Evolutionary conservation across 2,329 filamentous ascomycete genomes (phyloP).

Genomic region (Colletotrichum higginsianum): DNA sequence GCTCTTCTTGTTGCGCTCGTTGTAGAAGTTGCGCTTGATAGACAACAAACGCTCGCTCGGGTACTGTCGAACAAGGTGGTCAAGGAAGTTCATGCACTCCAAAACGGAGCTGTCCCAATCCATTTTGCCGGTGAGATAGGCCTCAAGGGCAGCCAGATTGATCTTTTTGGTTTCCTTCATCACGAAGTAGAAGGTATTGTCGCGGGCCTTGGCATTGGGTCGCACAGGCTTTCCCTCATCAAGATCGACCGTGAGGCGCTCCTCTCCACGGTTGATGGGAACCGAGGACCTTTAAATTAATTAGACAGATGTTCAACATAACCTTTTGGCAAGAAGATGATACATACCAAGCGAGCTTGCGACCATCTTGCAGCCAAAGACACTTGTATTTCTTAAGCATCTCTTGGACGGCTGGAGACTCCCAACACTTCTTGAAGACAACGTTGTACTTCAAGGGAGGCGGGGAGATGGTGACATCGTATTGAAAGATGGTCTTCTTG

Average conservation of each 20-base stretch:
- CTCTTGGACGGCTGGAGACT: constrained; percentile 71
- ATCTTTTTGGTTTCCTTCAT: constrained; percentile 78
- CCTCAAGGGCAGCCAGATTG: constrained; percentile 74
- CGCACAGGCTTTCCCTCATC: constrained; percentile 72
- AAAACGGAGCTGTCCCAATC: constrained; percentile 77
- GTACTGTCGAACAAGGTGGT: constrained; percentile 88
- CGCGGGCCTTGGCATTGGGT: constrained; percentile 50
- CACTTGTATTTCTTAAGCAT: constrained; percentile 64
- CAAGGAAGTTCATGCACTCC: constrained; percentile 90
- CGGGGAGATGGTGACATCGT: constrained; percentile 81
- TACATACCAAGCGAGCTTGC: constrained; percentile 86
- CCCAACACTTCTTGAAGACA: constrained; percentile 84
- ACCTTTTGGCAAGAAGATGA: not conserved
- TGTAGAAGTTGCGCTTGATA: constrained; percentile 89
- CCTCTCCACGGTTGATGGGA: constrained; percentile 61
- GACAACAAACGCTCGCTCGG: constrained; percentile 77
- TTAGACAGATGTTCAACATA: constrained; percentile 35
- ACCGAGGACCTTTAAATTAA: constrained; percentile 53
- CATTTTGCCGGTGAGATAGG: constrained; percentile 74
- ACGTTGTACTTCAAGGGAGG: constrained; percentile 73
- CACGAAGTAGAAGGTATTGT: constrained; percentile 71
- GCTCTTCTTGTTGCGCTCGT: constrained; percentile 64
- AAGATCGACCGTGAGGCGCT: constrained; percentile 77
- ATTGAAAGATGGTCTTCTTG: constrained; percentile 79
- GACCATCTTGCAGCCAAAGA: constrained; percentile 84